phyloP scores from a whole-genome alignment of 2,329 filamentous ascomycete species.

The Aureobasidium namibiae region DNA sequence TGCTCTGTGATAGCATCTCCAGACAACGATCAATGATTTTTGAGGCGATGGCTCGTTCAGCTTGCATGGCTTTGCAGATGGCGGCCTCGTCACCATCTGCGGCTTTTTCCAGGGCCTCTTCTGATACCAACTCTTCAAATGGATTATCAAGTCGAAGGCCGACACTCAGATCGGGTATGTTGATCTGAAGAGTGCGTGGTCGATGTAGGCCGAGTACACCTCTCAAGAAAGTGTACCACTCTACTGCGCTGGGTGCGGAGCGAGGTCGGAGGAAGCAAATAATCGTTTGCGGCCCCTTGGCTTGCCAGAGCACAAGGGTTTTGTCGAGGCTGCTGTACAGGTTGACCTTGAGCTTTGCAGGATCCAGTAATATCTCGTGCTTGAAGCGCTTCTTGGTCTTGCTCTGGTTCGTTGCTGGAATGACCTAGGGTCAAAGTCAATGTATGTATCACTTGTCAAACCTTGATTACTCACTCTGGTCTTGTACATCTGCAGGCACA shows the following conservation, averaged over 20 bases:
- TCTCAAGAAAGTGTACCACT: constrained; percentile 61
- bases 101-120: constrained; percentile 32
- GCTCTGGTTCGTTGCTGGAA: constrained; percentile 47
- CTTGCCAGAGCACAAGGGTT: constrained; percentile 55
- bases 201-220: constrained; percentile 52
- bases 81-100: constrained; percentile 40
- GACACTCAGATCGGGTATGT: constrained; percentile 55
- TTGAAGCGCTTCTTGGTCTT: constrained; percentile 47
- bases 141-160: constrained; percentile 52
- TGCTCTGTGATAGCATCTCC: constrained; percentile 47
- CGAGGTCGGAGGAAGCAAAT: constrained; percentile 57
- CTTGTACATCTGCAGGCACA: constrained; percentile 53
- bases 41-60: constrained; percentile 48
- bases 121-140: constrained; percentile 45
- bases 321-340: constrained; percentile 60
- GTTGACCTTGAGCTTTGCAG: constrained; percentile 49
- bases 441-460: constrained; percentile 8
- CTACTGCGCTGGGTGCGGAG: constrained; percentile 53
- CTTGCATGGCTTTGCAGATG: constrained; percentile 35
- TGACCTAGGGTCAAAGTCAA: constrained; percentile 31
- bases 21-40: constrained; percentile 51
- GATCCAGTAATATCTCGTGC: constrained; percentile 49
- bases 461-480: constrained; percentile 26
- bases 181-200: constrained; percentile 49
- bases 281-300: constrained; percentile 44